Base-by-base conservation (phyloP, 495 filamentous ascomycete species). In the Entonaema liquescens region DNA sequence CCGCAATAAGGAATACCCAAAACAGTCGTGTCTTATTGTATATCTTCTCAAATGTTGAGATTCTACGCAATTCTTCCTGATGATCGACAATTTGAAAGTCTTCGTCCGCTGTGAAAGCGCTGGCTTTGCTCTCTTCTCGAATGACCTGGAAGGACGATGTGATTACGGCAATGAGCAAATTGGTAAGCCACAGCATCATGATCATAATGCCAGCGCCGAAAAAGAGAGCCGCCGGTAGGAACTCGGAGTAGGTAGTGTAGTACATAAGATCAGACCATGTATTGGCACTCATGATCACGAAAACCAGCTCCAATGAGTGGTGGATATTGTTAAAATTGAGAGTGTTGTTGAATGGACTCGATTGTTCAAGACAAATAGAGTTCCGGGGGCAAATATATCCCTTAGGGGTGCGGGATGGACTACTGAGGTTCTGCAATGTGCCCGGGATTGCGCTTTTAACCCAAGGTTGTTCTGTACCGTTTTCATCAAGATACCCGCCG, bases 111-210 rank as follows among this genome's bases (percentile, higher is more conserved):
- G 95, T 92, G 78, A 99, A 99, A 8, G 95, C 94, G 79, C 94
- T 97, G 49, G 89, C 89, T 78, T 92, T 92, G 80, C 93, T 96
- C 78, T 99, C 95, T 79, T 99, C 95, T 67, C 95, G 88, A 71
- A 98, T 99, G 68, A 99, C 92, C 78, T 99, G 96, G 76, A 99
- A 98, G 7, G 95, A 97, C 23, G 95, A 95, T 0, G 95, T 99
- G 74, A 99, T 99, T 62, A 99, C 96, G 11, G 95, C 95, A 76
- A 99, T 95, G 26, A 99, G 84, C 81, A 99, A 87, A 79, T 97
- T 98, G 63, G 95, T 93, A 75, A 99, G 86, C 95, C 95, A 99
- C 35, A 99, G 84, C 81, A 91, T 95, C 86, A 99, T 87, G 74
- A 99, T 93, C 49, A 99, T 89, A 75, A 97, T 91, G 1, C 92